These are phyloP conservation scores for Stylonectria norvegica DNA, from an alignment of 2,329 filamentous ascomycete species.

Conservation along the genomic window DNA sequence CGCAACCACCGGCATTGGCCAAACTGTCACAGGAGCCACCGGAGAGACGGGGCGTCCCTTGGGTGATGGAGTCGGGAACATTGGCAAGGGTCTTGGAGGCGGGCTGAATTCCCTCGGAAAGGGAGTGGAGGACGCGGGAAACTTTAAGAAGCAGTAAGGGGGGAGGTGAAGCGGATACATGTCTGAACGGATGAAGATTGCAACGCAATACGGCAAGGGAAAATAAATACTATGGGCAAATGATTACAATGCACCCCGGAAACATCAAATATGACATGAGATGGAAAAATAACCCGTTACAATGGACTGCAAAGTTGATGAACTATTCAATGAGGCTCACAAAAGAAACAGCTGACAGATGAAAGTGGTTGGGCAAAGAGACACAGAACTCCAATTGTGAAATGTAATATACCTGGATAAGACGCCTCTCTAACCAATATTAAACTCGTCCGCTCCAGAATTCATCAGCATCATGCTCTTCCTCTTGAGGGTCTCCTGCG, in stretches of 20 bases:
- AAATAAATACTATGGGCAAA: too few relatives aligned
- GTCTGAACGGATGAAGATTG: too few relatives aligned
- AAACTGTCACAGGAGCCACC: conserved; percentile 52
- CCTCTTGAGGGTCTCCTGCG: conserved; percentile 50
- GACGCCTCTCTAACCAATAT: conserved; percentile 51
- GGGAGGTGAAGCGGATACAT: too few relatives aligned
- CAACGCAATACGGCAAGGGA: too few relatives aligned
- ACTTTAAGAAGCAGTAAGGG: conserved; percentile 50
- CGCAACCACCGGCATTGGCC: conserved; percentile 53
- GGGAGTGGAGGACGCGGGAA: conserved; percentile 55
- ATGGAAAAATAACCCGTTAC: too few relatives aligned
- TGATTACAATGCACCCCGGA: too few relatives aligned
- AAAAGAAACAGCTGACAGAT: too few relatives aligned
- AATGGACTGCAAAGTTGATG: too few relatives aligned
- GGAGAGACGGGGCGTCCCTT: conserved; percentile 53
- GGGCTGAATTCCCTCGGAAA: conserved; percentile 48
- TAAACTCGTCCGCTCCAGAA: conserved; percentile 64
- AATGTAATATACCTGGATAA: not conserved
- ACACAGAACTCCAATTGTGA: not conserved
- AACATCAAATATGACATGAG: too few relatives aligned
- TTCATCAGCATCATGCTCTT: conserved; percentile 64
- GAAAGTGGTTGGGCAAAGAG: too few relatives aligned
- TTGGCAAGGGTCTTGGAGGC: conserved; percentile 52
- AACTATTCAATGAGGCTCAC: too few relatives aligned
- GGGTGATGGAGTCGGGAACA: conserved; percentile 51